Base-by-base conservation (phyloP, 2,329 filamentous ascomycete species). In the Nemania sp. region DNA sequence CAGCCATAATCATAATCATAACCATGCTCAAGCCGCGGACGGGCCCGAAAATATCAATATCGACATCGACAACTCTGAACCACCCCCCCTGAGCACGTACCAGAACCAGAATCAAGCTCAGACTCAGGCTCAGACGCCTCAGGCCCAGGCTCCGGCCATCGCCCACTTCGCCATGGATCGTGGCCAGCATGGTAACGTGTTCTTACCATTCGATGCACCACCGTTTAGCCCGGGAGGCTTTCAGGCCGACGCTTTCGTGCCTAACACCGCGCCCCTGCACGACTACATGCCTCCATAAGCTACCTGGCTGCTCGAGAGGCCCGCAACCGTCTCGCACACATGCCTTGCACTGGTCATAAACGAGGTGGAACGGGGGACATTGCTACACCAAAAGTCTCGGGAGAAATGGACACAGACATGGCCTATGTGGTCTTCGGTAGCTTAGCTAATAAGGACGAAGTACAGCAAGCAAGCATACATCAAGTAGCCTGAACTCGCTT, bases 281-380 rank as follows among this genome's bases (percentile, higher is more conserved):
- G 45, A 57, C 45, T 59, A 57, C 39, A 49, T 57, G 26, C 53
- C 53, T 30, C 50, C 56, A 15, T 59, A 61, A 24, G 39, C 41
- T 28, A 8, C 8, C 26, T 23, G 19, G 4, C 22, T n/a, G 66
- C 50, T 41, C 33, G 19, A n/a, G n/a, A n/a, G n/a, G n/a, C 11
- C 3, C 26, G 36, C 23, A 34, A 9, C n/a, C n/a, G n/a, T n/a
- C n/a, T 14, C 42, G 8, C 6, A 33, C 45, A 28, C 7, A 22
- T 31, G 17, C 45, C 14, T 14, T 40, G 12, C 37, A 28, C 34
- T 46, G 22, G 26, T 43, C 26, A 28, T 24, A 43, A 45, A 15
- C 30, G 30, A 30, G 39, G n/a, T 31, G n/a, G n/a, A n/a, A n/a
- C 30, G 17, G 36, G 34, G 9, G 31, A 33, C 14, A 26, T 15